Evolutionary conservation across 1,284 basidiomycete species (phyloP).

Genomic region (Inonotus obliquus): DNA sequence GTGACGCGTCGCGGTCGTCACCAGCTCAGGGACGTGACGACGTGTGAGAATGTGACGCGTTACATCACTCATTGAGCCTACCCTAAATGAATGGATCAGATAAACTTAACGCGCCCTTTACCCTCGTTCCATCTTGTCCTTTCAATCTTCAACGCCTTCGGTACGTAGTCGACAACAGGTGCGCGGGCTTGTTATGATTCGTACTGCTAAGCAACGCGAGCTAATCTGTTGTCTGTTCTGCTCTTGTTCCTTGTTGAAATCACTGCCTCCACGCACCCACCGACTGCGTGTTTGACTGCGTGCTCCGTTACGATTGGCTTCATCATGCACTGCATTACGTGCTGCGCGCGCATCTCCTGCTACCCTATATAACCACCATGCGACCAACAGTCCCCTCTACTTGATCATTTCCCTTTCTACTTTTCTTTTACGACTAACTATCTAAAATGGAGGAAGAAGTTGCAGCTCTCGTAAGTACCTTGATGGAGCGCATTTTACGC

Average conservation of each 20-base stretch:
- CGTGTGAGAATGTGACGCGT: not conserved
- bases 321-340: not conserved
- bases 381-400: not conserved
- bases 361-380: not conserved
- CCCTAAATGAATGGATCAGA: conserved; percentile 10
- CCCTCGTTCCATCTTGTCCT: conserved; percentile 10
- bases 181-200: not conserved
- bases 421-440: conserved; percentile 17
- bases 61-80: not conserved
- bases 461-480: conserved; percentile 36
- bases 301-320: not conserved
- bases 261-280: not conserved
- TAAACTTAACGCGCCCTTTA: conserved; percentile 15
- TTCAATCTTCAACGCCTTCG: conserved; percentile 11
- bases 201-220: not conserved
- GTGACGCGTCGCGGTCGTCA: conserved; percentile 15
- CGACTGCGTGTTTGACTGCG: not conserved
- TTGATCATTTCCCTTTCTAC: not conserved
- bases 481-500: not conserved
- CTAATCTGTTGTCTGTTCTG: not conserved
- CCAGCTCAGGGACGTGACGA: not conserved
- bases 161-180: conserved; percentile 12
- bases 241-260: conserved; percentile 1
- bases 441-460: conserved; percentile 41
- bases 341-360: conserved; percentile 10